Conservation (phyloP, 805 yeast genomes). For the Blastobotrys chiropterorum region DNA sequence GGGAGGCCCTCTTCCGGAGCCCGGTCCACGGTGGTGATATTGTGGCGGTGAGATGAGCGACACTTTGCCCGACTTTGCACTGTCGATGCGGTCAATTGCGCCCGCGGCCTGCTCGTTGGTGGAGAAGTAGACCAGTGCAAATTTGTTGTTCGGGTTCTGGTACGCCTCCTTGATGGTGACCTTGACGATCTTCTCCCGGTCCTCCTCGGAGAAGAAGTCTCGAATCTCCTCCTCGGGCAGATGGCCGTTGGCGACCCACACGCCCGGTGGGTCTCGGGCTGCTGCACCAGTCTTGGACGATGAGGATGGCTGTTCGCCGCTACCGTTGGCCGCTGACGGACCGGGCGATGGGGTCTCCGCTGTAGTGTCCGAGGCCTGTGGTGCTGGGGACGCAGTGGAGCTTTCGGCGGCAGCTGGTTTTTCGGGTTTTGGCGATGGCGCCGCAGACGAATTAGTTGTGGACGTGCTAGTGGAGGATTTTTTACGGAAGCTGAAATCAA, state of each 20-base stretch:
- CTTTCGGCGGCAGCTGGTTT: background rate
- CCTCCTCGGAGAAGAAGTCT: slow-evolving; percentile 28
- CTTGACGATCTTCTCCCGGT: slow-evolving; percentile 27
- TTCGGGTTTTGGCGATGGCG: slow-evolving; percentile 1
- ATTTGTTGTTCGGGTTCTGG: slow-evolving; percentile 25
- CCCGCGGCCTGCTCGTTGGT: slow-evolving; percentile 31
- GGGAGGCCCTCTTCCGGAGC: background rate
- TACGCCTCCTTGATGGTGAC: slow-evolving; percentile 25
- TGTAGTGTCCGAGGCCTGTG: background rate
- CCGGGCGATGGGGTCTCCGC: background rate
- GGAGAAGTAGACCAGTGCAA: slow-evolving; percentile 33
- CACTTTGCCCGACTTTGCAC: slow-evolving; percentile 28
- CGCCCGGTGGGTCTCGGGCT: slow-evolving; percentile 27
- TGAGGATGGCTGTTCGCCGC: background rate
- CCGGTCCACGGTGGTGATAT: background rate
- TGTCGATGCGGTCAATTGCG: slow-evolving; percentile 32
- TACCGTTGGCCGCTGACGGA: background rate
- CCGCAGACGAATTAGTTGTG: slow-evolving; percentile 2
- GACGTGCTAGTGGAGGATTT: slow-evolving; percentile 1
- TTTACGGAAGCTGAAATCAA: slow-evolving; percentile 50
- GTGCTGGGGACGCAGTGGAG: slow-evolving; percentile 1
- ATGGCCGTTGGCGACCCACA: slow-evolving; percentile 35
- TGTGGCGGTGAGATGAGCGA: slow-evolving; percentile 15
- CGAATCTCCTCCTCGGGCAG: slow-evolving; percentile 29
- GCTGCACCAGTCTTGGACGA: background rate